A percentile compares a stretch with the other conserved stretches of the same genome.
Evolutionary conservation across 345 rosid species (phyloP).

Genomic region (Rhizophora apiculata): DNA sequence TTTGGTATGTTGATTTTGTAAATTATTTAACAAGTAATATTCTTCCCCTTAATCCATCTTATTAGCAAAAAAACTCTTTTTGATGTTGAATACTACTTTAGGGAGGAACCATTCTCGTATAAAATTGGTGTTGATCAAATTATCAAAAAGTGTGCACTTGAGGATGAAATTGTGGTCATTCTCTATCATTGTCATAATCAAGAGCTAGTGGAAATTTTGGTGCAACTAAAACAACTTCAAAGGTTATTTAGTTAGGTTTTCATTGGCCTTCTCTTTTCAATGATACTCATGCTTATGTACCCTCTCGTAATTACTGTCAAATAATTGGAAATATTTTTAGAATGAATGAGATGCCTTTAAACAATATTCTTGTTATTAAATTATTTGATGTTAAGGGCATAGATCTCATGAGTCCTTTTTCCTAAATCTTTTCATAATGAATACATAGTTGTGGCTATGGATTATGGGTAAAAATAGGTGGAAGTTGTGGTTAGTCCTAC

Average conservation of each 20-base stretch:
- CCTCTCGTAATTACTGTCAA: too few species aligned
- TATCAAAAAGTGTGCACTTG: background rate
- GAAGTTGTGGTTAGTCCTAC: background rate
- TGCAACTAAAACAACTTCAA: background rate
- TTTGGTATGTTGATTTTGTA: background rate
- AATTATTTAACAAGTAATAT: background rate
- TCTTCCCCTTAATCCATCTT: background rate
- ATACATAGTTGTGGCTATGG: too few species aligned
- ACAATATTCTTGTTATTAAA: too few species aligned
- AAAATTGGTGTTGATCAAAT: background rate
- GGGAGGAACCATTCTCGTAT: background rate
- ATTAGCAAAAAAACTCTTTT: background rate
- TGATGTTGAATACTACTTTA: background rate
- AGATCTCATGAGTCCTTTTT: too few species aligned
- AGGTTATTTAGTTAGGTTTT: background rate
- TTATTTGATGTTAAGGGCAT: too few species aligned
- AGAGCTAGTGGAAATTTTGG: background rate
- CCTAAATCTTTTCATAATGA: too few species aligned
- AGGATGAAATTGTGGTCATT: background rate
- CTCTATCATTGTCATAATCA: background rate
- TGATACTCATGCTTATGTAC: too few species aligned
- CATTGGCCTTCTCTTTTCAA: too few species aligned
- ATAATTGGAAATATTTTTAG: too few species aligned
- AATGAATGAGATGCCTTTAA: too few species aligned
- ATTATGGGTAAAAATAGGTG: background rate